Base-by-base conservation (phyloP, 495 filamentous ascomycete genomes). In the Massariosphaeria phaeospora region DNA sequence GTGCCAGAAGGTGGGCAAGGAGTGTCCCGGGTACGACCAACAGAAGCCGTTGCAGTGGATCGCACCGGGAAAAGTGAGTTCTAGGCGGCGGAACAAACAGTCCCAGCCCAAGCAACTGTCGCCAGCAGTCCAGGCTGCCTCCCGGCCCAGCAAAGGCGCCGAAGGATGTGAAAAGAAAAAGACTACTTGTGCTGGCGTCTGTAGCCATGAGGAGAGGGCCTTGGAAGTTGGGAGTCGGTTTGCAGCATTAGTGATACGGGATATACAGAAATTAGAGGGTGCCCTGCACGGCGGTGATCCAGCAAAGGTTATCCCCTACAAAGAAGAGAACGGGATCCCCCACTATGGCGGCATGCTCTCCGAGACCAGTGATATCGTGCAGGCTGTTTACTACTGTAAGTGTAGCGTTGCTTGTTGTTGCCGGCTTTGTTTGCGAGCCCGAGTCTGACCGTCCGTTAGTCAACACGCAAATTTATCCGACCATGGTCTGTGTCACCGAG, bases 21-120 rank as follows among this genome's bases (percentile, higher is more conserved):
- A 30, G 12, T 57, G 54, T 18, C 46, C 54, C 9, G 54, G 54
- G 17, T 57, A 57, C 27, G 46, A 45, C 20, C 45, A 43, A 13
- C 25, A 50, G 31, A 57, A 57, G 29, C 54, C 54, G 20, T 25
- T 57, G 10, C 27, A 51, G 54, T 57, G 54, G 54, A 12, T 57
- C 27, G 54, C 21, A 17, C 54, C 54, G 2, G 54, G 54, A 7
- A 49, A 41, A 48, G 29, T 48, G 18, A 48, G n/a, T 2, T 48
- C 44, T 34, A 5, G 44, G 23, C 27, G 27, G 26, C 26, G 26
- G 17, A 33, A 20, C 5, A 48, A 48, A 11, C 23, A 43, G 38
- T 7, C n/a, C 10, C 23, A 15, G 36, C 18, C 45, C 6, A 46
- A 29, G 8, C 11, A 30, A 9, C n/a, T n/a, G 9, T 11, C 15